Evolutionary conservation across 257 asterid genomes (phyloP).

Genomic region (Striga asiatica): DNA sequence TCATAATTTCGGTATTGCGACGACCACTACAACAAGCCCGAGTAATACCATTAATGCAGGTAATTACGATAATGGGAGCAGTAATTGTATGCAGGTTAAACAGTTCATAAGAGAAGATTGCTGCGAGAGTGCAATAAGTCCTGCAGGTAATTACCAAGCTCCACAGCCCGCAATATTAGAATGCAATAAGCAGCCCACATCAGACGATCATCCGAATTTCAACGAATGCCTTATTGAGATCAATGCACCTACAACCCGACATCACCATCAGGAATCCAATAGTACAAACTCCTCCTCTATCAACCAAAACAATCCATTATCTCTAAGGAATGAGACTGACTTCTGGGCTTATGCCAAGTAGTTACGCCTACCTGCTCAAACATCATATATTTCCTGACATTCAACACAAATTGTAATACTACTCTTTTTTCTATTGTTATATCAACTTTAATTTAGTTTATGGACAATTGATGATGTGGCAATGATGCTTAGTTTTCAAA

Average conservation of each 20-base stretch:
- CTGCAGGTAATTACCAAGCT: conserved; percentile 17
- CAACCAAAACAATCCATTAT: conserved; percentile 33
- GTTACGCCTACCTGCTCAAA: not conserved
- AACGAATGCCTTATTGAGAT: too few relatives aligned
- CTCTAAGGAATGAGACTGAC: conserved; percentile 61
- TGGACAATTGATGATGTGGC: not conserved
- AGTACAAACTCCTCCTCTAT: conserved; percentile 17
- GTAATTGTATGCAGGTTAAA: conserved; percentile 32
- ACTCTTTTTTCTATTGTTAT: not conserved
- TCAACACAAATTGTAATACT: not conserved
- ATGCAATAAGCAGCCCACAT: too few relatives aligned
- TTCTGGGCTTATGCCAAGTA: conserved; percentile 57
- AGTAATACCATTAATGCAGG: not conserved
- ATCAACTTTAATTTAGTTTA: not conserved
- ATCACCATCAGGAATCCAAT: conserved; percentile 17
- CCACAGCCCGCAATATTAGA: conserved; percentile 24
- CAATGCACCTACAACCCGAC: conserved; percentile 18
- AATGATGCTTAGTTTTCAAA: not conserved
- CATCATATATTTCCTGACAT: not conserved
- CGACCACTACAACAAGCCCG: conserved; percentile 9
- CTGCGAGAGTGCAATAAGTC: conserved; percentile 34
- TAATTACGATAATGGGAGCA: too few relatives aligned
- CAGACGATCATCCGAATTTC: conserved; percentile 23
- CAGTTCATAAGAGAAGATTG: conserved; percentile 51
- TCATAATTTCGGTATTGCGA: conserved; percentile 22